Base-by-base conservation (phyloP, 495 filamentous ascomycete species). In the Podospora anserina region DNA sequence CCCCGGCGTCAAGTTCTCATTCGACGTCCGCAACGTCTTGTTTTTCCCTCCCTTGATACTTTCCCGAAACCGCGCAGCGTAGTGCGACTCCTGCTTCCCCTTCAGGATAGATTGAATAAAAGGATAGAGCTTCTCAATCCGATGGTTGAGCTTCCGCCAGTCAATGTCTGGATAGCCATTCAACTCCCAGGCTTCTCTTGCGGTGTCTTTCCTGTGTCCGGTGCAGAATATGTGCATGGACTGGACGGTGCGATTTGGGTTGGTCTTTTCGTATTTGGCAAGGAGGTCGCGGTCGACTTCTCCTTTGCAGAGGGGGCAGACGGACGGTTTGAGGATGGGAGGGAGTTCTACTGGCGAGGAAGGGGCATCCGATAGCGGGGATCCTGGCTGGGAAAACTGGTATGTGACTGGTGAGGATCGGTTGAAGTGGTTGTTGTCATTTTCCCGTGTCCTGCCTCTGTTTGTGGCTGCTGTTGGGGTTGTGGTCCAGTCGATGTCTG, bases 161-260 rank as follows among this genome's bases (percentile, higher is more conserved):
- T 94, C 78, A 70, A 97, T 94, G 0, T 80, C 76, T 2, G 94
- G 95, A 77, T 96, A 97, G 1, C 87, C 87, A 54, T 83, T 85
- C 13, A 81, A 72, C 16, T 70, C 70, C 89, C 92, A 96, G 63
- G 87, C 80, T 4, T 82, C 75, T 64, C 82, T 72, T 9, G 92
- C 91, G 4, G 84, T 81, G 5, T 76, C 70, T 23, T 81, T 80
- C 69, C 88, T 87, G 78, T 97, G 94, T 0, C 84, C 81, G 27
- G 84, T 78, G 78, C 94, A 97, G 78, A 97, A 96, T 39, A 77
- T 75, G 30, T 80, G 76, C 74, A 92, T 89, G 30, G 87, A 81
- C 15, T 85, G 85, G 57, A 91, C 79, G 13, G 84, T 89, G 75
- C 88, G 85, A 26, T 80, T 80, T 0, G 81, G 80, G 49, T 78